Percentiles rank a stretch among this genome's conserved stretches.
Conservation (phyloP, 2,329 filamentous ascomycete species). For the Colletotrichum sojae region DNA sequence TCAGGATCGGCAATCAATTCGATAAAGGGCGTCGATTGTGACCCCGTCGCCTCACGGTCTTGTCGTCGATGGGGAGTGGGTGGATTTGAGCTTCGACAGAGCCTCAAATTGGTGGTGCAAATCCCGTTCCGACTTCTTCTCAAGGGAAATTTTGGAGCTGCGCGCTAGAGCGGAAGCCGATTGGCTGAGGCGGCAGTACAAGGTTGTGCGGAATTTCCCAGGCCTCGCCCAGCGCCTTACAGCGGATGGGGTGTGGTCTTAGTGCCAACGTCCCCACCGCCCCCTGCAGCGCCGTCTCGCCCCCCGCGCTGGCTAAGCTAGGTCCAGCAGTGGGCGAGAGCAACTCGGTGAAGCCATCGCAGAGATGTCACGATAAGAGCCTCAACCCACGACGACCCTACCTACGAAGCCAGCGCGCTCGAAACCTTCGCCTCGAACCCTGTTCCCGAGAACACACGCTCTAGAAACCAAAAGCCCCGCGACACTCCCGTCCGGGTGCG, state of each 20-base stretch:
- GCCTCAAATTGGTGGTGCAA: not conserved
- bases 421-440: not conserved
- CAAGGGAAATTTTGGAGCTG: slow-evolving; percentile 39
- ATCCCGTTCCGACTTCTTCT: not conserved
- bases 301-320: not conserved
- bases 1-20: not conserved
- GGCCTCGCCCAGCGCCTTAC: not conserved
- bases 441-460: not conserved
- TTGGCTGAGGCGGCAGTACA: slow-evolving; percentile 1
- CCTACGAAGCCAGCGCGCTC: not conserved
- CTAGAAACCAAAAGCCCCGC: too few relatives aligned
- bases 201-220: slow-evolving; percentile 36
- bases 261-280: slow-evolving; percentile 7
- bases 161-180: slow-evolving; percentile 13
- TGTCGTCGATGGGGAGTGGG: not conserved
- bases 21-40: too few relatives aligned
- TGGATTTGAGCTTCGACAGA: not conserved
- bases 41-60: not conserved
- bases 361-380: not conserved
- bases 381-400: not conserved
- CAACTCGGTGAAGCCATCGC: slow-evolving; percentile 12
- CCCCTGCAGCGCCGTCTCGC: slow-evolving; percentile 12
- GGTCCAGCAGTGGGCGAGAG: not conserved
- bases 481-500: not conserved
- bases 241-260: not conserved